Conservation (phyloP, 192 early-diverging fungal species). For the Chytriomyces sp. region DNA sequence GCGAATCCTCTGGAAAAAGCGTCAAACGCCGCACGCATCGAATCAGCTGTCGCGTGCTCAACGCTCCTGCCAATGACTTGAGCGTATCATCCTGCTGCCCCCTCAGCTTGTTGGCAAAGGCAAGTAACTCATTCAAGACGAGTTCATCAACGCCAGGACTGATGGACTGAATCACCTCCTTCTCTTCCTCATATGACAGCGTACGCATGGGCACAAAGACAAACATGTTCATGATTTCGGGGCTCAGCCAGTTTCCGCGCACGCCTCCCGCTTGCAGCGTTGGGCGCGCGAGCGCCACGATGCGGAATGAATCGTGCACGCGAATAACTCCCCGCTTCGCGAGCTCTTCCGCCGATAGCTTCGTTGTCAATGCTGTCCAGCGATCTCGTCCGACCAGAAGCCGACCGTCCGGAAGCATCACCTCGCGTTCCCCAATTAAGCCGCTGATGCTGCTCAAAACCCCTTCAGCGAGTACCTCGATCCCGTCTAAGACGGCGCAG, state of each 20-base stretch:
- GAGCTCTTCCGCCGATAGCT: slow-evolving; percentile 53
- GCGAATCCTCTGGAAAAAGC: slow-evolving; percentile 64
- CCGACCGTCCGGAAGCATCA: slow-evolving; percentile 67
- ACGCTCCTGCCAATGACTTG: slow-evolving; percentile 39
- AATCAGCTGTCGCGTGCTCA: slow-evolving; percentile 77
- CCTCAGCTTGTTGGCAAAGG: slow-evolving; percentile 59
- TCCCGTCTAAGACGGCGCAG: slow-evolving; percentile 74
- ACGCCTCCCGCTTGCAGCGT: slow-evolving; percentile 53
- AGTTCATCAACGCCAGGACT: slow-evolving; percentile 5
- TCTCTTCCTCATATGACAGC: slow-evolving; percentile 52
- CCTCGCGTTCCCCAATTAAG: slow-evolving; percentile 69
- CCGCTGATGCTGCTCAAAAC: slow-evolving; percentile 69
- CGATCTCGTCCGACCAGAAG: slow-evolving; percentile 37
- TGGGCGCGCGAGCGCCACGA: slow-evolving; percentile 70
- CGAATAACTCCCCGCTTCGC: slow-evolving; percentile 52
- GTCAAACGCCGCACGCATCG: slow-evolving; percentile 67
- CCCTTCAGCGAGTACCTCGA: slow-evolving; percentile 71
- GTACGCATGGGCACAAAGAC: slow-evolving; percentile 66
- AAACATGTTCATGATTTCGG: slow-evolving; percentile 74
- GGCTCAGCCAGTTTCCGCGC: slow-evolving; percentile 65
- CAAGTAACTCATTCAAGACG: slow-evolving; percentile 1
- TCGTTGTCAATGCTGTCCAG: slow-evolving; percentile 22
- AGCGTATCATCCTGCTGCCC: slow-evolving; percentile 45
- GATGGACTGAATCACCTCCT: slow-evolving; percentile 46
- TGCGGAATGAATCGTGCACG: slow-evolving; percentile 75